These are phyloP conservation scores for Calonectria naviculata DNA, from an alignment of 2,329 filamentous ascomycete species.

Conservation along the genomic window DNA sequence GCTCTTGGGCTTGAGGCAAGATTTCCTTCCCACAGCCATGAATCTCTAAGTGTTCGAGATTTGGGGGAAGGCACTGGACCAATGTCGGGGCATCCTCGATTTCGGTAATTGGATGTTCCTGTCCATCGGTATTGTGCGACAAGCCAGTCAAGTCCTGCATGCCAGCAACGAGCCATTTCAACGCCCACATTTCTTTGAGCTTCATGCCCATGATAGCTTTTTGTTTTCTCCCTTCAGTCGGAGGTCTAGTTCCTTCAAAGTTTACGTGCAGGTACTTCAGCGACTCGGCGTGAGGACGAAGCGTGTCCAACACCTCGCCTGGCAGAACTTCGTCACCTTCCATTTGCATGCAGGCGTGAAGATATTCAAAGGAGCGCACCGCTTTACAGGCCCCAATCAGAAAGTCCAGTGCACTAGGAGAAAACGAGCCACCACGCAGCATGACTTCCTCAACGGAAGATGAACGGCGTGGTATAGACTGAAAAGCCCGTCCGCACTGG, in stretches of 20 bases:
- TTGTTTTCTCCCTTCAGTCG: not conserved
- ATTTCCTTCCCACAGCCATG: slow-evolving; percentile 16
- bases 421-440: not conserved
- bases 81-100: not conserved
- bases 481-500: not conserved
- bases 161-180: not conserved
- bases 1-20: slow-evolving; percentile 15
- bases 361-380: slow-evolving; percentile 7
- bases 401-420: not conserved
- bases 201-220: slow-evolving; percentile 1
- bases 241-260: not conserved
- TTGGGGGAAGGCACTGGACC: slow-evolving; percentile 13
- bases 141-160: slow-evolving; percentile 8
- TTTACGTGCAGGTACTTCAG: slow-evolving; percentile 22
- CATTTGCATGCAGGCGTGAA: not conserved
- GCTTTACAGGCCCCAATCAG: slow-evolving; percentile 11
- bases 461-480: not conserved
- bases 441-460: slow-evolving; percentile 6
- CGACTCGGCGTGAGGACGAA: slow-evolving; percentile 8
- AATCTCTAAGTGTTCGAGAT: slow-evolving; percentile 20
- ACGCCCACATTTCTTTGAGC: not conserved
- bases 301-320: slow-evolving; percentile 9
- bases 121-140: not conserved
- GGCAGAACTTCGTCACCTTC: slow-evolving; percentile 9
- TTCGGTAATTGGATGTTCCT: not conserved